These are phyloP conservation scores for Symbiodinium natans DNA, from an alignment of 73 alveolate species.

Conservation along the genomic window DNA sequence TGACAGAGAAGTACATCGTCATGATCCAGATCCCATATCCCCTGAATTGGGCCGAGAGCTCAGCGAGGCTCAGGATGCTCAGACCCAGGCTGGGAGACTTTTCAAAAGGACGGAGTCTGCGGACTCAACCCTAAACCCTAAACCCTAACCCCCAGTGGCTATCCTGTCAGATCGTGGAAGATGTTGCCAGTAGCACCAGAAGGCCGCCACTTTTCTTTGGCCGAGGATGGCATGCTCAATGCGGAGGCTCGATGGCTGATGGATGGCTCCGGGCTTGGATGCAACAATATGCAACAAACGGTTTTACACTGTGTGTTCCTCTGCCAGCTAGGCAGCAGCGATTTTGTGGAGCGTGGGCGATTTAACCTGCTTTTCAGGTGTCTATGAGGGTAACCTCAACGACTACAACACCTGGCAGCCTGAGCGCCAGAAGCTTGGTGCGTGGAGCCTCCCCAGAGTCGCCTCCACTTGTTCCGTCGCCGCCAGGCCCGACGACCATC, in stretches of 20 bases:
- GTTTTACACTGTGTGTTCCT: no score
- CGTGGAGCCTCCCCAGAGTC: not conserved
- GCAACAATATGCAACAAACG: not conserved
- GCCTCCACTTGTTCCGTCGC: not conserved
- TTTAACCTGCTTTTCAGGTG: slow-evolving; percentile 33
- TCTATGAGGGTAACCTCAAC: slow-evolving; percentile 83
- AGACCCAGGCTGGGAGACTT: no score
- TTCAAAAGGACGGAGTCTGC: no score
- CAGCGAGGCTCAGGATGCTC: not conserved
- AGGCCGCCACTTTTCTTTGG: not conserved
- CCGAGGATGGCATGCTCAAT: slow-evolving; percentile 84
- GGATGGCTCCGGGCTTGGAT: slow-evolving; percentile 13
- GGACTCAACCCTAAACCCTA: no score
- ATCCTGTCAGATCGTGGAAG: no score
- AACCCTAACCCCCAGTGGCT: no score
- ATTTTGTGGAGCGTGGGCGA: no score
- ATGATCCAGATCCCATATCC: slow-evolving; percentile 92
- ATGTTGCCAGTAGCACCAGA: not conserved
- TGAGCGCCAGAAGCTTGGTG: slow-evolving; percentile 5
- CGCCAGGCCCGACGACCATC: slow-evolving; percentile 59
- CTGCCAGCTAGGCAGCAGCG: no score
- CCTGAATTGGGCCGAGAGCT: slow-evolving; percentile 57
- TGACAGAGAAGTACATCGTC: slow-evolving; percentile 84
- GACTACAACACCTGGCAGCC: slow-evolving; percentile 94
- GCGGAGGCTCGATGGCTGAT: slow-evolving; percentile 89